A percentile compares a stretch with the other conserved stretches of the same genome.
Evolutionary conservation across 768 basidiomycete species (phyloP).

Genomic region (Pisolithus tinctorius): DNA sequence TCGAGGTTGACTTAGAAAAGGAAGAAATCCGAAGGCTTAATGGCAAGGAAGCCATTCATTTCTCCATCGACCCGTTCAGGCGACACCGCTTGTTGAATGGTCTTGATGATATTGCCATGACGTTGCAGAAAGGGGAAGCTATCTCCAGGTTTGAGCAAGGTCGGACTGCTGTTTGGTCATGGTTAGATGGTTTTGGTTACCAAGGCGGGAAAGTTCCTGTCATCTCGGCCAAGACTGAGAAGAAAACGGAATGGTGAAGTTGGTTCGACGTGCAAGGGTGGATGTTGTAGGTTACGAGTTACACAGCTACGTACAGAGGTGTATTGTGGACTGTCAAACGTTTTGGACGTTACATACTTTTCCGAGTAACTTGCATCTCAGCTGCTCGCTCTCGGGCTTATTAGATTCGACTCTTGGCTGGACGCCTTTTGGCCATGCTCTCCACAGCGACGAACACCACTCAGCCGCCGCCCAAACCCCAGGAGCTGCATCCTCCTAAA

Average conservation of each 20-base stretch:
- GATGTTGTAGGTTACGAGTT: neutral
- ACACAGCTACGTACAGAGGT: neutral
- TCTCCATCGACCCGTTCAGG: slow-evolving; percentile 85
- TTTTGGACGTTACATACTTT: too few relatives aligned
- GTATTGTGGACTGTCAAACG: neutral
- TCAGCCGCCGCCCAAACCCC: slow-evolving; percentile 11
- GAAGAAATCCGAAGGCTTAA: slow-evolving; percentile 69
- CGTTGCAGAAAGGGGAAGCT: slow-evolving; percentile 68
- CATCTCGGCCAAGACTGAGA: slow-evolving; percentile 28
- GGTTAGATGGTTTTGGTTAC: slow-evolving; percentile 96
- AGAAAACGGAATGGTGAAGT: slow-evolving; percentile 69
- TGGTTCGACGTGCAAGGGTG: neutral
- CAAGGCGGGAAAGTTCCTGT: slow-evolving; percentile 70
- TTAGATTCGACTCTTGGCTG: too few relatives aligned
- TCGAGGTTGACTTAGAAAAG: slow-evolving; percentile 83
- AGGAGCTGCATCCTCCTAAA: slow-evolving; percentile 8
- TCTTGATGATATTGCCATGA: slow-evolving; percentile 93
- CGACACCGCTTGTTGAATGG: slow-evolving; percentile 93
- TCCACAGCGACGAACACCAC: slow-evolving; percentile 7
- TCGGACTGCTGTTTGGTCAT: slow-evolving; percentile 80
- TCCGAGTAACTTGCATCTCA: too few relatives aligned
- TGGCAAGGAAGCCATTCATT: slow-evolving; percentile 66
- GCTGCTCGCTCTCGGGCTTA: too few relatives aligned
- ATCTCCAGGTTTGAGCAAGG: slow-evolving; percentile 78
- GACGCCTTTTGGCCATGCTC: slow-evolving; percentile 8